Evolutionary conservation across 1,139 yeast species (phyloP).

Genomic region (Candida gigantensis): DNA sequence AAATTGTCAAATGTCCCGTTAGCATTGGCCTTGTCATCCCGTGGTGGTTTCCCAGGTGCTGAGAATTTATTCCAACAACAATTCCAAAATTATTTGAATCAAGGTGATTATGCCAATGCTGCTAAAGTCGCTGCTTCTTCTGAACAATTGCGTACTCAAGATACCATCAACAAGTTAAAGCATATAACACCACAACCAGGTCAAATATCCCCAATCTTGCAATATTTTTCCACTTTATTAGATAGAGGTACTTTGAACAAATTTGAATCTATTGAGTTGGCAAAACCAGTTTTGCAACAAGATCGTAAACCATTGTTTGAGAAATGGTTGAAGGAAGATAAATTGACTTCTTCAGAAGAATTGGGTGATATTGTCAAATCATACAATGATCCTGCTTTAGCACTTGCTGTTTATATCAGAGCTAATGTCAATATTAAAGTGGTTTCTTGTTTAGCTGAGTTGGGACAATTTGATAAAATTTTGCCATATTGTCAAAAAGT

Average conservation of each 20-base stretch:
- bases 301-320: conserved; percentile 92
- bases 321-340: conserved; percentile 95
- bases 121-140: conserved; percentile 98
- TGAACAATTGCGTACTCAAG: conserved; percentile 90
- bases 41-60: conserved; percentile 98
- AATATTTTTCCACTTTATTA: conserved; percentile 86
- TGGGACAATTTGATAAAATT: conserved; percentile 95
- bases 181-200: conserved; percentile 95
- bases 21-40: conserved; percentile 86
- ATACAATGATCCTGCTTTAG: conserved; percentile 73
- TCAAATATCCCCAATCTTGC: conserved; percentile 89
- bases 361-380: conserved; percentile 95
- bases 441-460: conserved; percentile 88
- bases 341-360: conserved; percentile 91
- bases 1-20: conserved; percentile 83
- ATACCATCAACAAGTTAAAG: conserved; percentile 90
- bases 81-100: conserved; percentile 78
- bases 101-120: conserved; percentile 88
- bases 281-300: conserved; percentile 93
- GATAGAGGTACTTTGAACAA: conserved; percentile 93
- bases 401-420: conserved; percentile 88
- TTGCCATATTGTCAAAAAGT: conserved; percentile 92
- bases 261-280: conserved; percentile 92
- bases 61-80: conserved; percentile 89
- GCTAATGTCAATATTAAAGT: conserved; percentile 87